These are phyloP conservation scores for Fusarium sp. DNA, from an alignment of 2,329 filamentous ascomycete species.

Conservation along the genomic window DNA sequence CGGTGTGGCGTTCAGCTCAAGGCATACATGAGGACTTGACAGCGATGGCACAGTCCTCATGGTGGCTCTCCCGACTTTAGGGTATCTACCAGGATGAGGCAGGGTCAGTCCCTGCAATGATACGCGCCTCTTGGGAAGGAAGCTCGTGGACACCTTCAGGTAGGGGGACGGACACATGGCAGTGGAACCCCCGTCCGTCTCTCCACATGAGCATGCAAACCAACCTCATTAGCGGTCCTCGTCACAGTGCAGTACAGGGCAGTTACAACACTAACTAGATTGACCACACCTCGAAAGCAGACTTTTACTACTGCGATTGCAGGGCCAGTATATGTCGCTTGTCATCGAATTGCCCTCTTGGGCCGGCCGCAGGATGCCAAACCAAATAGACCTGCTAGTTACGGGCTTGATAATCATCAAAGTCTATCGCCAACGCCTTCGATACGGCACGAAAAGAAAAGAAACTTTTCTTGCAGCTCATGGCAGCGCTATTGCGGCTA, in stretches of 20 bases:
- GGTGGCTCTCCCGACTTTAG: conserved; percentile 21
- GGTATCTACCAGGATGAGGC: conserved; percentile 7
- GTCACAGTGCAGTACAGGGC: conserved; percentile 3
- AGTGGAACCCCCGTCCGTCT: conserved; percentile 41
- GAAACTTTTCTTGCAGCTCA: conserved; percentile 35
- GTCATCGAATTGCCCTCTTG: conserved; percentile 28
- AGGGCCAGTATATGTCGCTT: conserved; percentile 21
- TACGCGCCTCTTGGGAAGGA: conserved; percentile 33
- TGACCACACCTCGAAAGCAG: conserved; percentile 20
- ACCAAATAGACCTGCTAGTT: conserved; percentile 20
- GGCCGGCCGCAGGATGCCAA: conserved; percentile 34
- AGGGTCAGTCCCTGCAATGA: conserved; percentile 35
- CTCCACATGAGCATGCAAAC: conserved; percentile 38
- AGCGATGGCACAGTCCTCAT: conserved; percentile 32
- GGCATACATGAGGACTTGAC: conserved; percentile 14
- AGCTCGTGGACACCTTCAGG: conserved; percentile 36
- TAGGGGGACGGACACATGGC: conserved; percentile 45
- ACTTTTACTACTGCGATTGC: not conserved
- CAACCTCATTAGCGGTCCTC: conserved; percentile 38
- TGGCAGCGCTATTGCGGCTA: conserved; percentile 19
- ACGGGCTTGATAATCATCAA: conserved; percentile 25
- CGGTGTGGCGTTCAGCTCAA: conserved; percentile 22
- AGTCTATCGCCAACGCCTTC: conserved; percentile 30
- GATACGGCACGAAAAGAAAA: conserved; percentile 31
- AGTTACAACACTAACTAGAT: not conserved